Conservation (phyloP, 208 protist species). For the Herpetomonas muscarum region DNA sequence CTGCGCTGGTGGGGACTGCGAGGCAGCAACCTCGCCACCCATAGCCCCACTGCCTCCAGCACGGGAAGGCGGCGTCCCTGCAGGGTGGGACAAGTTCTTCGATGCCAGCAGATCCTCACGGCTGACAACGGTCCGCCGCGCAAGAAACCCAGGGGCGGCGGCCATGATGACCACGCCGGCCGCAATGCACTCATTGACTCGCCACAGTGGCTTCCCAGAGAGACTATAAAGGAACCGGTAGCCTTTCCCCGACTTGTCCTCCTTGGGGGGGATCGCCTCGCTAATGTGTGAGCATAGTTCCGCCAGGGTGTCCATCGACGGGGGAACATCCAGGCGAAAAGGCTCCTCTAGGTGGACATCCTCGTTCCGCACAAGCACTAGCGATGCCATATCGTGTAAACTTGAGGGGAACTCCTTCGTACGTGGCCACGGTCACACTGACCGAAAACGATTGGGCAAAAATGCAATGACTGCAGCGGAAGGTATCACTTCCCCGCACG, state of each 20-base stretch:
- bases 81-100: neutral
- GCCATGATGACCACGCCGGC: constrained; percentile 53
- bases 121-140: constrained; percentile 12
- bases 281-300: constrained; percentile 56
- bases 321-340: constrained; percentile 27
- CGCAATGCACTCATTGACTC: constrained; percentile 61
- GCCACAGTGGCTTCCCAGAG: constrained; percentile 63
- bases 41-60: too few relatives aligned
- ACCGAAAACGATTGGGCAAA: too few relatives aligned
- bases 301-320: constrained; percentile 54
- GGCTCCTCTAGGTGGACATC: constrained; percentile 48
- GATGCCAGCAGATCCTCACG: neutral
- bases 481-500: too few relatives aligned
- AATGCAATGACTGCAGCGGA: too few relatives aligned
- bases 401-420: neutral
- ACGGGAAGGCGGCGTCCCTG: too few relatives aligned
- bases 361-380: constrained; percentile 60
- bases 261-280: constrained; percentile 22
- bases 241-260: constrained; percentile 22
- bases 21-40: too few relatives aligned
- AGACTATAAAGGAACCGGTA: constrained; percentile 77
- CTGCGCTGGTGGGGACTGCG: neutral
- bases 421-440: too few relatives aligned
- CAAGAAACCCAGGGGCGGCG: constrained; percentile 49
- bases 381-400: neutral